A percentile compares a stretch with the other conserved stretches of the same genome.
These are phyloP conservation scores for Pseudocercospora eumusae DNA, from an alignment of 2,329 filamentous ascomycete species.

Conservation along the genomic window DNA sequence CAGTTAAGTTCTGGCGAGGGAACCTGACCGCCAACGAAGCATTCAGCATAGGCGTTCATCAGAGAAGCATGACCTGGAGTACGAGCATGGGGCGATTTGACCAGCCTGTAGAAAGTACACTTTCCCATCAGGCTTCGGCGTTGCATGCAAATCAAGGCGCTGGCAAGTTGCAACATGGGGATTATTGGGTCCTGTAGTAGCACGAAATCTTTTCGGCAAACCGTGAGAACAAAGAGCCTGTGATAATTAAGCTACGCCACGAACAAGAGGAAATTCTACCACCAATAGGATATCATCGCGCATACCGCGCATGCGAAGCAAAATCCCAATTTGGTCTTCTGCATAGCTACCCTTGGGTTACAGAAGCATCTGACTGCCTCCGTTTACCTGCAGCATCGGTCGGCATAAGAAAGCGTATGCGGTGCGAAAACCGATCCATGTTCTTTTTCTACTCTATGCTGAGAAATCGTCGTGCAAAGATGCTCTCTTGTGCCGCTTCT, in stretches of 20 bases:
- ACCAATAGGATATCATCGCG: slow-evolving; percentile 2
- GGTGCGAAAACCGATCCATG: background rate
- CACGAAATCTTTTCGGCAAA: background rate
- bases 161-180: no score
- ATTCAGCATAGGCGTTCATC: slow-evolving; percentile 8
- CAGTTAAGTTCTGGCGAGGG: background rate
- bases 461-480: background rate
- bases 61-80: slow-evolving; percentile 4
- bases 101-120: background rate
- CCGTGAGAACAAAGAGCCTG: background rate
- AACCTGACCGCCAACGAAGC: slow-evolving; percentile 1
- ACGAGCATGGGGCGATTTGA: background rate
- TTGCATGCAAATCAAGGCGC: background rate
- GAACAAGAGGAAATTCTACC: background rate
- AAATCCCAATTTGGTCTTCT: background rate
- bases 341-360: background rate
- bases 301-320: background rate
- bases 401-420: background rate
- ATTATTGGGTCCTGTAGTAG: no score
- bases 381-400: background rate
- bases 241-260: background rate
- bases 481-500: background rate
- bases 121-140: slow-evolving; percentile 1
- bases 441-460: background rate
- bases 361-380: background rate